Evolutionary conservation across 495 filamentous ascomycete species (phyloP).

Genomic region (Cetradonia linearis): DNA sequence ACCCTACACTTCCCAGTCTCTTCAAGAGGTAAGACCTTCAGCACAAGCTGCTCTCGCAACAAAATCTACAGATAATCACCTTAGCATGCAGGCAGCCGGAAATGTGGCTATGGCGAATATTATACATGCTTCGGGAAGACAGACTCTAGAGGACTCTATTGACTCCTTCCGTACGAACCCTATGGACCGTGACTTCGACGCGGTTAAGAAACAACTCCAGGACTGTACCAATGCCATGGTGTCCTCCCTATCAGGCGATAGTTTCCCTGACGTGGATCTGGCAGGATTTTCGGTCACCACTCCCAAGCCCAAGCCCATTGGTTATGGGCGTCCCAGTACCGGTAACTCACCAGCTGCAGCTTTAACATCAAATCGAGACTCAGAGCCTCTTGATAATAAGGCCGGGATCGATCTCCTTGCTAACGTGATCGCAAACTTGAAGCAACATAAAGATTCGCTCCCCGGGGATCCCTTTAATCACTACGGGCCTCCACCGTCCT

Average conservation of each 20-base stretch:
- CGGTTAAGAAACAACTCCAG: neutral
- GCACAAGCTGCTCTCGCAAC: too few species aligned
- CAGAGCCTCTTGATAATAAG: neutral
- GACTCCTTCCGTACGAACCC: neutral
- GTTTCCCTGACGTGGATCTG: neutral
- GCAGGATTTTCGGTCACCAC: neutral
- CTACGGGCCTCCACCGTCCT: neutral
- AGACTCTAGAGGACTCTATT: neutral
- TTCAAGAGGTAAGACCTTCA: too few species aligned
- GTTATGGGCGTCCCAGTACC: constrained; percentile 1
- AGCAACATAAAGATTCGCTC: neutral
- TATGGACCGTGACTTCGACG: neutral
- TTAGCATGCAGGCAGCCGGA: neutral
- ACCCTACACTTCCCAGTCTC: too few species aligned
- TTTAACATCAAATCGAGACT: neutral
- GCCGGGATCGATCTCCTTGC: neutral
- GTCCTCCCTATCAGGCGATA: neutral
- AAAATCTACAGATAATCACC: neutral
- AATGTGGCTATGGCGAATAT: neutral
- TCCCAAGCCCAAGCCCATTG: neutral
- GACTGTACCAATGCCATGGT: neutral
- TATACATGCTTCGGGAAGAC: neutral
- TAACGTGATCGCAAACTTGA: neutral
- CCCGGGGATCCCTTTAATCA: rapidly evolving
- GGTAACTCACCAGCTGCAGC: too few species aligned